Evolutionary conservation across 2,329 filamentous ascomycete species (phyloP), one percentile per base, ranked within the genome.

Genomic region (Cercospora sp.): DNA sequence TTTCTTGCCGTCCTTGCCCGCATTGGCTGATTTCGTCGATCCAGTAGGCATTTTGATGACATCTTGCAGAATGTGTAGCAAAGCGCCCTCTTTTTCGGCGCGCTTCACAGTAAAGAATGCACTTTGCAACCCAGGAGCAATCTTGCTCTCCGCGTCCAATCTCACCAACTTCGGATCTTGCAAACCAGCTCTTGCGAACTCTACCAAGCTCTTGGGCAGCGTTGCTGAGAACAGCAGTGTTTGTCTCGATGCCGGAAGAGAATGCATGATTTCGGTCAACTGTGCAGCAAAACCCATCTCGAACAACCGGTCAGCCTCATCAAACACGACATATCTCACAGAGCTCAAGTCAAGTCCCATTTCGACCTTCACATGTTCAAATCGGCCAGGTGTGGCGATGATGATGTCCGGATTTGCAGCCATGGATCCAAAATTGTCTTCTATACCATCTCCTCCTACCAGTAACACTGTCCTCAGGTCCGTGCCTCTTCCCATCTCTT

Each of bases 271-370:
- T 78, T 99, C 95, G 0, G 91, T 91, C 73, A 99, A 83, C 77
- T 99, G 95, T 3, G 92, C 89, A 4, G 94, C 93, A 78, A 99
- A 99, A 74, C 95, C 96, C 94, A 99, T 97, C 78, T 99, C 95
- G 80, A 99, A 99, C 20, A 99, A 84, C 64, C 95, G 88, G 84
- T 99, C 95, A 1, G 95, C 95, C 80, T 99, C 95, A 78, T 99
- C 95, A 72, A 99, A 99, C 8, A 99, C 95, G 26, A 97, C 92
- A 76, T 99, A 99, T 73, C 89, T 87, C 69, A 99, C 90, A 3
- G 93, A 96, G 0, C 90, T 93, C n/a, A 99, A 82, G 76, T 97
- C 92, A 63, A 99, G 81, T 9, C 86, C 85, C 96, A 99, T 99
- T 78, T 99, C 95, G 20, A 98, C 94, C 81, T 98, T 96, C 71